phyloP scores from a whole-genome alignment of 768 basidiomycete species.

The Trametes gibbosa region DNA sequence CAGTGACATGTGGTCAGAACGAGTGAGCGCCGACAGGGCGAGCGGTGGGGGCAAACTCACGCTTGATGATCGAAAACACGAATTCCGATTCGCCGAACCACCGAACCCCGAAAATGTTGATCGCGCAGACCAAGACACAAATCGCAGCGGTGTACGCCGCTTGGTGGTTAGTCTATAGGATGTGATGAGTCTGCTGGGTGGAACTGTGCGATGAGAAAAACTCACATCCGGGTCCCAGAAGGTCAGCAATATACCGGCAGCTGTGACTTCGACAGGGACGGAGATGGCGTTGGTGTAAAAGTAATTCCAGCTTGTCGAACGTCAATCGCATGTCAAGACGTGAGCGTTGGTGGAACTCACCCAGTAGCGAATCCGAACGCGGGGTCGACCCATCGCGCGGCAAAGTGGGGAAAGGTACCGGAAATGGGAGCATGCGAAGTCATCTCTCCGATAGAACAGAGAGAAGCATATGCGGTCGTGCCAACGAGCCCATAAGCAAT shows the following conservation, averaged over 20 bases:
- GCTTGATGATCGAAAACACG: conserved; percentile 61
- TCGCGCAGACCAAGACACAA: conserved; percentile 51
- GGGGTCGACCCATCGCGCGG: conserved; percentile 37
- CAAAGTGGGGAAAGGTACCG: conserved; percentile 75
- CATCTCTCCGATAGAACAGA: conserved; percentile 75
- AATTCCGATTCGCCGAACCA: conserved; percentile 76
- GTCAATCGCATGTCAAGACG: background rate
- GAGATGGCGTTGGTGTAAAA: conserved; percentile 50
- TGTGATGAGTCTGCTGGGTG: background rate
- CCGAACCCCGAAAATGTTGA: conserved; percentile 73
- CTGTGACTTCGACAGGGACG: conserved; percentile 72
- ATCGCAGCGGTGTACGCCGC: conserved; percentile 58
- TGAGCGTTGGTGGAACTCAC: conserved; percentile 11
- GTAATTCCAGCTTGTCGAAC: conserved; percentile 29
- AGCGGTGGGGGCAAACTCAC: conserved; percentile 34
- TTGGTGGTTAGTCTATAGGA: conserved; percentile 43
- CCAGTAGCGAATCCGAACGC: conserved; percentile 35
- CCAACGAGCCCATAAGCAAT: conserved; percentile 64
- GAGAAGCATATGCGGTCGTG: conserved; percentile 62
- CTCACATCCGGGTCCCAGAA: conserved; percentile 69
- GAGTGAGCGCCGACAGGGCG: background rate
- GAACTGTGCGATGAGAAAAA: background rate
- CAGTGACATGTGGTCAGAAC: conserved; percentile 15
- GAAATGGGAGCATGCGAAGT: conserved; percentile 77
- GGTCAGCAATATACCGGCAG: conserved; percentile 62